These are phyloP conservation scores for Fusarium pseudograminearum DNA, from an alignment of 2,329 filamentous ascomycete species.

Conservation along the genomic window DNA sequence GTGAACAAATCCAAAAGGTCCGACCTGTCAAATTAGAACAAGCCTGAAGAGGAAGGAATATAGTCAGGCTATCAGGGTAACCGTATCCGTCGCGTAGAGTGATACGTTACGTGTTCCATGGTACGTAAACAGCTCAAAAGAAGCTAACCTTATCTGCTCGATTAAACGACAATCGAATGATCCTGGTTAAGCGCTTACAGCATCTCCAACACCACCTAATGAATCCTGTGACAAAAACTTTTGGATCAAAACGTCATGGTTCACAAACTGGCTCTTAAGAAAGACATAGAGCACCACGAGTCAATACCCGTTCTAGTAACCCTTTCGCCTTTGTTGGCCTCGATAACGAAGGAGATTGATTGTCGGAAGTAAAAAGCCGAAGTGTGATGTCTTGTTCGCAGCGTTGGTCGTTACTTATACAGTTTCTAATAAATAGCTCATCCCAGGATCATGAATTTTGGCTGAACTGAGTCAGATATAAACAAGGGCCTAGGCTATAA, in stretches of 20 bases:
- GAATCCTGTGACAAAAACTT: not conserved
- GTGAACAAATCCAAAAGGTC: not conserved
- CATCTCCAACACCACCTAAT: not conserved
- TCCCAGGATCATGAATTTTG: too few relatives aligned
- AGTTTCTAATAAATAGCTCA: too few relatives aligned
- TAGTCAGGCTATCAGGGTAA: not conserved
- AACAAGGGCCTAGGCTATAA: not conserved
- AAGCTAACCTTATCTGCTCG: not conserved
- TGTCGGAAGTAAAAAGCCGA: not conserved
- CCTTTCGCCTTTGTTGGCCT: not conserved
- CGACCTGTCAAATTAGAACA: not conserved
- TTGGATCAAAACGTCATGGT: too few relatives aligned
- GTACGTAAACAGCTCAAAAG: not conserved
- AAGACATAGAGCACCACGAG: not conserved
- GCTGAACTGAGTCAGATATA: too few relatives aligned
- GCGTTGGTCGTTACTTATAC: not conserved
- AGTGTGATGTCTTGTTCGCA: not conserved
- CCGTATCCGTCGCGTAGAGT: not conserved
- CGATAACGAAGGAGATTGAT: not conserved
- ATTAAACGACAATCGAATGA: not conserved
- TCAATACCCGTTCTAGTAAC: not conserved
- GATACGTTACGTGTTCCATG: not conserved
- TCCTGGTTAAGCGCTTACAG: not conserved
- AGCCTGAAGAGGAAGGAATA: not conserved
- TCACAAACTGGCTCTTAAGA: not conserved